Conservation (phyloP, 2,329 filamentous ascomycete species). For the Stagonosporopsis vannaccii region DNA sequence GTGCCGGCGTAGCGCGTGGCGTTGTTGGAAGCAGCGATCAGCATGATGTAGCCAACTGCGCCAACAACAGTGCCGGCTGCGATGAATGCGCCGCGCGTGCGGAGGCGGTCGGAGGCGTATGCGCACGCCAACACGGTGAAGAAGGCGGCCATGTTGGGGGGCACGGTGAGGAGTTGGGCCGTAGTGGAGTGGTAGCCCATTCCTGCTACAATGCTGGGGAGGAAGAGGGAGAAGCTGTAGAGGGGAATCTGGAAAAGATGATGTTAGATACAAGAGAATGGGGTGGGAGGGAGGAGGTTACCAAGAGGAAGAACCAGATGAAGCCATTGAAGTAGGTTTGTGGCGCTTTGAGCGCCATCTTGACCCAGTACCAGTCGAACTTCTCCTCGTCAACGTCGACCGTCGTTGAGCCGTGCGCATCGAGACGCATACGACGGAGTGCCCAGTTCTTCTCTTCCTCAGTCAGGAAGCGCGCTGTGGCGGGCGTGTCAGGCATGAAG, state of each 20-base stretch:
- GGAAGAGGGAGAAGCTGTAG: constrained; percentile 48
- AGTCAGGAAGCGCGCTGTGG: constrained; percentile 43
- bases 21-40: constrained; percentile 53
- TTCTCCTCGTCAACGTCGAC: constrained; percentile 48
- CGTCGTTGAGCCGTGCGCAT: constrained; percentile 34
- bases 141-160: constrained; percentile 54
- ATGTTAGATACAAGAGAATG: constrained; percentile 7
- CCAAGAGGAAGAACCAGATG: constrained; percentile 50
- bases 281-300: background rate
- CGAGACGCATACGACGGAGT: constrained; percentile 37
- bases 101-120: constrained; percentile 54
- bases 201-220: constrained; percentile 49
- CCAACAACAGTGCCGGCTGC: constrained; percentile 56
- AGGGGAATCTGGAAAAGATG: background rate
- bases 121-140: constrained; percentile 49
- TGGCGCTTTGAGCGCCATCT: constrained; percentile 38
- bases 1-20: constrained; percentile 51
- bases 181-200: constrained; percentile 51
- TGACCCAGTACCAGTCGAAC: constrained; percentile 54
- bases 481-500: constrained; percentile 58
- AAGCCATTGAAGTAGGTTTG: constrained; percentile 51
- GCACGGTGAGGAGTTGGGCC: constrained; percentile 50
- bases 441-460: constrained; percentile 38
- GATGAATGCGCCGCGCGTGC: constrained; percentile 57
- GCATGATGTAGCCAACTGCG: constrained; percentile 60